phyloP scores from a whole-genome alignment of 2,329 filamentous ascomycete genomes.

The Aspergillus hortae region DNA sequence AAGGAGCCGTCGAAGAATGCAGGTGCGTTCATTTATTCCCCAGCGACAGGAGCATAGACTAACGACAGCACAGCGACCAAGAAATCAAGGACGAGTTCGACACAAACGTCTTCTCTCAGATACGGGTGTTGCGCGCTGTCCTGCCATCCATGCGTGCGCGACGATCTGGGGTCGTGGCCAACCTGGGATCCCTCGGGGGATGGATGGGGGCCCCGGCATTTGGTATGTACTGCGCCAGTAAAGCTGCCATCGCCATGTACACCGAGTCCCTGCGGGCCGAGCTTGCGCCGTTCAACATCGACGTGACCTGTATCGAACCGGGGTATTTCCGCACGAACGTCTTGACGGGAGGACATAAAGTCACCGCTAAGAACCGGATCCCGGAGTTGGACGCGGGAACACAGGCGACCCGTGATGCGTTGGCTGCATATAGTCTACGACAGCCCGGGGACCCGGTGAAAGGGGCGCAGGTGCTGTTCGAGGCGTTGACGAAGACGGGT shows the following conservation, averaged over 20 bases:
- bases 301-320: slow-evolving; percentile 14
- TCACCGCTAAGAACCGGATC: neutral
- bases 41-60: too few relatives aligned
- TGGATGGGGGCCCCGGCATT: slow-evolving; percentile 36
- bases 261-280: slow-evolving; percentile 7
- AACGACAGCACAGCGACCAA: neutral
- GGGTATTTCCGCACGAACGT: slow-evolving; percentile 18
- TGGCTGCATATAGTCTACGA: slow-evolving; percentile 2
- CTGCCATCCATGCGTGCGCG: slow-evolving; percentile 35
- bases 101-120: slow-evolving; percentile 38
- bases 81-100: slow-evolving; percentile 9
- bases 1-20: slow-evolving; percentile 22
- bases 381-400: neutral
- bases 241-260: slow-evolving; percentile 30
- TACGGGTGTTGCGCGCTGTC: slow-evolving; percentile 34
- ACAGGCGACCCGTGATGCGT: neutral
- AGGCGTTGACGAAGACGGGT: slow-evolving; percentile 12
- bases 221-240: slow-evolving; percentile 41
- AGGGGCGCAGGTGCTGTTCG: slow-evolving; percentile 9
- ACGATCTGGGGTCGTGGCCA: slow-evolving; percentile 35
- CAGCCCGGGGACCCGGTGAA: slow-evolving; percentile 11
- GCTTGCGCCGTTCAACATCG: slow-evolving; percentile 14
- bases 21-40: neutral
- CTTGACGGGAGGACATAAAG: slow-evolving; percentile 6
- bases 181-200: slow-evolving; percentile 46